Evolutionary conservation across 176 grass and related monocot species (phyloP), one percentile per base, ranked within the genome.

Genomic region (Carex kokanica): DNA sequence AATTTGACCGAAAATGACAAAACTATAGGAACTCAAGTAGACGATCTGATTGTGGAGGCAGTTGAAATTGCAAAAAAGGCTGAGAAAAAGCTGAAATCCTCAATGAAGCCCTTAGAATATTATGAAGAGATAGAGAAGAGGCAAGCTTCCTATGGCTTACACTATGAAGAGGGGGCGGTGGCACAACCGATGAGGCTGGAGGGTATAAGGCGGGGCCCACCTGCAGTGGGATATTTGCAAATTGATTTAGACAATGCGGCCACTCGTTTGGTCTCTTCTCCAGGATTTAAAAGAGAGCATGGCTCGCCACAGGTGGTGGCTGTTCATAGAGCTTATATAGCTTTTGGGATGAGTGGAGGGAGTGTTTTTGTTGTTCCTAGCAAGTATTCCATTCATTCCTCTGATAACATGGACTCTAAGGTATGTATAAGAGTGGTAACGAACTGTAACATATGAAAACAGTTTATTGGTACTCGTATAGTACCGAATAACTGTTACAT

Each of bases 171-270:
- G 85, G 92, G 95, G 74, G 92, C 89, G 27, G 92, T 91, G 29
- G 95, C 95, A 0, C 95, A 98, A 57, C 95, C 95, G 8, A 98
- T 98, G 95, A 90, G 88, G 38, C 79, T 98, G 8, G 89, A 98
- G 79, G 95, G 95, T 10, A 98, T 98, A 21, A 89, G 92, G 83
- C 92, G 91, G 87, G 95, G 95, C 17, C 95, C 93, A 10, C 92
- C 95, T 82, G 95, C 95, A 65, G 94, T 98, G 68, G 95, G 95
- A 57, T 98, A 95, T 87, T 90, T 98, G 89, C 95, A 98, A 64
- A 95, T 95, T 78, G 95, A 98, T 69, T 88, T 95, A 68, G 95
- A 98, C 86, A 98, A 93, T 85, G 85, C 87, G 47, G 80, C 92
- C 51, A 93, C 88, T 74, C 92, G 95, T 86, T 85, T 86, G 60